phyloP scores from a whole-genome alignment of 2,329 filamentous ascomycete species.

The Colletotrichum tropicale region DNA sequence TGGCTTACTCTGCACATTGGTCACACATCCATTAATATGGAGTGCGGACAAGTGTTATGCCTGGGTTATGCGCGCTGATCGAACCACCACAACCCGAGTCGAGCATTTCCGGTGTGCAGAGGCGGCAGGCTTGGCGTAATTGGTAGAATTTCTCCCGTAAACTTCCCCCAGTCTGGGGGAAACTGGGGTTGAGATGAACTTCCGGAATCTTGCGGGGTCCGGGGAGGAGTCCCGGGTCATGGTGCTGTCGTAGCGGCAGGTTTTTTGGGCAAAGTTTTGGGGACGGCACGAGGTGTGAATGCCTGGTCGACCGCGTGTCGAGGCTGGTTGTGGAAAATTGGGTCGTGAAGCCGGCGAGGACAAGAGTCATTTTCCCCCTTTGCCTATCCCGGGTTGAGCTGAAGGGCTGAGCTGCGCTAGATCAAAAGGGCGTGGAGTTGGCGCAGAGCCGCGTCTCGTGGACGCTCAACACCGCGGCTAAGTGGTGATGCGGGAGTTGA shows the following conservation, averaged over 20 bases:
- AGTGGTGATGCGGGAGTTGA: not conserved
- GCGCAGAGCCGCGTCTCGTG: not conserved
- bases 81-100: not conserved
- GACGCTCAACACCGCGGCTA: not conserved
- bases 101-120: not conserved
- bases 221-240: not conserved
- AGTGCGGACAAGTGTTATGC: not conserved
- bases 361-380: not conserved
- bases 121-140: not conserved
- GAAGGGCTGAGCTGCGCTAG: not conserved
- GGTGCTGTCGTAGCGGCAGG: not conserved
- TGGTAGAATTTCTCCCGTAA: not conserved
- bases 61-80: not conserved
- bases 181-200: slow-evolving; percentile 6
- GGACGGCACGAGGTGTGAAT: not conserved
- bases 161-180: slow-evolving; percentile 12
- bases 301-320: not conserved
- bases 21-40: not conserved
- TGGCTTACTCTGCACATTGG: not conserved
- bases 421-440: not conserved
- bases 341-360: not conserved
- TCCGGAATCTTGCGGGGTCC: slow-evolving; percentile 6
- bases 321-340: not conserved
- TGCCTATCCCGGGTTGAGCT: not conserved
- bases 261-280: not conserved